Evolutionary conservation across 1,139 yeast species (phyloP).

Genomic region (Suhomyces maxii): DNA sequence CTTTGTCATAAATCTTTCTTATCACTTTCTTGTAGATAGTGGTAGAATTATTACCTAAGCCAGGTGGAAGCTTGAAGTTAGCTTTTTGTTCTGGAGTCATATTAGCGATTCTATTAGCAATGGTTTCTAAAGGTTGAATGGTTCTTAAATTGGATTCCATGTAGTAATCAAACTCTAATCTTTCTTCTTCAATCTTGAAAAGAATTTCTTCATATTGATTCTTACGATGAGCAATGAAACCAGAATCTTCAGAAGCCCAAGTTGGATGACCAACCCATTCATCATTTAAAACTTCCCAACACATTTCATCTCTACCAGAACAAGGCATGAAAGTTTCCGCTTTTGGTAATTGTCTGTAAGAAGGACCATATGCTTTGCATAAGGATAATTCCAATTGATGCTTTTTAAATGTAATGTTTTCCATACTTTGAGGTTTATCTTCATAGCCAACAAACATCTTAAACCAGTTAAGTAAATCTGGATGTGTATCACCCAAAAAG

Average conservation of each 20-base stretch:
- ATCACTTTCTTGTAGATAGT: conserved; percentile 93
- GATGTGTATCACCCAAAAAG: conserved; percentile 73
- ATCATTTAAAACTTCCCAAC: conserved; percentile 97
- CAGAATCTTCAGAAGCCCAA: conserved; percentile 99
- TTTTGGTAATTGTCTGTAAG: conserved; percentile 89
- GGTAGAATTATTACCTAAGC: conserved; percentile 85
- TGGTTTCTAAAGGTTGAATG: conserved; percentile 91
- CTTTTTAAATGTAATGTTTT: conserved; percentile 83
- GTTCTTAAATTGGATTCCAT: conserved; percentile 95
- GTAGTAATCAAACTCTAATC: conserved; percentile 93
- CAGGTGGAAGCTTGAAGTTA: conserved; percentile 83
- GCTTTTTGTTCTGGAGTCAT: conserved; percentile 92
- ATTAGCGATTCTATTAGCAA: conserved; percentile 89
- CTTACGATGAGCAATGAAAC: conserved; percentile 95
- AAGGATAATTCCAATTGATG: conserved; percentile 85
- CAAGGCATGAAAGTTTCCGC: conserved; percentile 97
- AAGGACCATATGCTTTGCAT: conserved; percentile 90
- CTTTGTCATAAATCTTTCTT: conserved; percentile 89
- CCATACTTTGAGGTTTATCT: conserved; percentile 74
- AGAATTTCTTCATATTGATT: conserved; percentile 96
- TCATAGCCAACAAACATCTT: conserved; percentile 88
- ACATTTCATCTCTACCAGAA: conserved; percentile 97
- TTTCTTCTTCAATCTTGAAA: conserved; percentile 94
- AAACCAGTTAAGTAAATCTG: conserved; percentile 87
- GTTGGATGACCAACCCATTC: conserved; percentile 99